Base-by-base conservation (phyloP, 441 rosid genomes). In the Pelargonium myrrhifolium region DNA sequence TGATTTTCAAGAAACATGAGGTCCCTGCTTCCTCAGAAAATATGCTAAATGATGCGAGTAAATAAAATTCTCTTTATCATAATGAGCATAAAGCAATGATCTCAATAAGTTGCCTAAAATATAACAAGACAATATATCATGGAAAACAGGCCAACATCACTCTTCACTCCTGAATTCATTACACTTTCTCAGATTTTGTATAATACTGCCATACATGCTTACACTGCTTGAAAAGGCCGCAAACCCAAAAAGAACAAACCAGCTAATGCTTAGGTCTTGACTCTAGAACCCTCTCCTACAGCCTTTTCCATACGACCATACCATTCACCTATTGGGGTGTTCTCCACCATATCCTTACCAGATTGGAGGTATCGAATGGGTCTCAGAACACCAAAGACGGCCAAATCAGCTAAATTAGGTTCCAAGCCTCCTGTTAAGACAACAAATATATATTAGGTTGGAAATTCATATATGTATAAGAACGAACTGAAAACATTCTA, bases 321-420 rank as follows among this genome's bases (percentile, higher is more conserved):
- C 97, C 99, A 87, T 69, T 89, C 91, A 15, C 96, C 92, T 59
- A 93, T 88, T 14, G 75, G 87, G 22, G 96, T 93, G 70, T 91
- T 86, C 72, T 87, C 89, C 76, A 86, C 93, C 97, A 88, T 91
- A 76, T 93, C 99, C 71, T 81, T 86, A 39, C 99, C 96, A 3
- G 96, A 88, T 65, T 77, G 72, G 21, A 93, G 86, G 78, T 86
- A 70, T 11, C 91, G 88, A 55, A 91, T 89, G 1, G 97, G 99
- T 82, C 96, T 91, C 82, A 93, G 77, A 21, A 93, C 96, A 12
- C 97, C 96, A 20, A 89, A 91, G 7, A 85, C 96, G 3, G 96
- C 87, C 1, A 93, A 97, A 81, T 91, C 99, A 3, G 92, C 99
- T 72, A 91, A 68, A 83, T 88, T 93, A 39, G 97, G 99, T 75